Conservation (phyloP, 2,329 filamentous ascomycete genomes). For the Herpotrichia juniperi region DNA sequence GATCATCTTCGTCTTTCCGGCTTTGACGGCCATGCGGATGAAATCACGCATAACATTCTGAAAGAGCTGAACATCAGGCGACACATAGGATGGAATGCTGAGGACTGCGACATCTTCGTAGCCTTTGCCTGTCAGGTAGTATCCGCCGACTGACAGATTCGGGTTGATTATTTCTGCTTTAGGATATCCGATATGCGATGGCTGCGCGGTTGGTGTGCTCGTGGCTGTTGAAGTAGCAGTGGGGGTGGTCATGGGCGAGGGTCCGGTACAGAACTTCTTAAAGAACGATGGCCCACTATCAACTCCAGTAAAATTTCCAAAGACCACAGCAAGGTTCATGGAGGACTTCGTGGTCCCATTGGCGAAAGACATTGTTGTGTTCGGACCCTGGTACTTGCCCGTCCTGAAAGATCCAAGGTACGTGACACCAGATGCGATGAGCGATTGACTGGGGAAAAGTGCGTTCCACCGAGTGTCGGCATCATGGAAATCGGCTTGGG, state of each 20-base stretch:
- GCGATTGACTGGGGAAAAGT: constrained; percentile 43
- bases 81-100: constrained; percentile 50
- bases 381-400: constrained; percentile 38
- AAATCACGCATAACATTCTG: constrained; percentile 51
- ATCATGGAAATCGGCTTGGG: constrained; percentile 43
- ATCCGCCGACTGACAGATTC: constrained; percentile 50
- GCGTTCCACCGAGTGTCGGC: constrained; percentile 50
- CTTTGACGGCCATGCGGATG: constrained; percentile 52
- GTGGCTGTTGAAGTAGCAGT: constrained; percentile 19
- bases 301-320: constrained; percentile 42
- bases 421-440: constrained; percentile 32
- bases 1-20: constrained; percentile 65
- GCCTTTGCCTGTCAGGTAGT: constrained; percentile 49
- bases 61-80: constrained; percentile 40
- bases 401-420: constrained; percentile 39
- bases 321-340: constrained; percentile 39
- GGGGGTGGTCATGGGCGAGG: constrained; percentile 17
- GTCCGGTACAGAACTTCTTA: constrained; percentile 44
- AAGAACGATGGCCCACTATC: constrained; percentile 50
- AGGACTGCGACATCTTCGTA: constrained; percentile 55
- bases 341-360: constrained; percentile 42
- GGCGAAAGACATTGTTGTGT: constrained; percentile 42
- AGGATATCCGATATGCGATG: constrained; percentile 46
- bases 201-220: constrained; percentile 19
- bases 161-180: constrained; percentile 43